Percentiles rank a stretch among this genome's conserved stretches.
Evolutionary conservation across 2,329 filamentous ascomycete species (phyloP).

Genomic region (Mycosphaerella arachidis): DNA sequence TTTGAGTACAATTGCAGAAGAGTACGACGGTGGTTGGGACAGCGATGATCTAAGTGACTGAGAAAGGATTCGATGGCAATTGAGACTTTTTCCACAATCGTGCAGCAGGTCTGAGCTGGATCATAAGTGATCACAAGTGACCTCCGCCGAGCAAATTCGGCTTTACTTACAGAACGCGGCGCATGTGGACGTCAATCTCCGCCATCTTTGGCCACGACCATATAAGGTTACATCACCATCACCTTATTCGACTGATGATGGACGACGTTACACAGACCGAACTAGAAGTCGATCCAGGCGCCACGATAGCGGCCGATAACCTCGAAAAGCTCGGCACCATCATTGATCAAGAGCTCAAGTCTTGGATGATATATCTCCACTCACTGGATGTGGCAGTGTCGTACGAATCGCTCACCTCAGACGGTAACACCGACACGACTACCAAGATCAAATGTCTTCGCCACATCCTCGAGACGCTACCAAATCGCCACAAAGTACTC

Average conservation of each 20-base stretch:
- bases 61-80: neutral
- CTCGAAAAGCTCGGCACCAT: neutral
- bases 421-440: neutral
- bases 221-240: neutral
- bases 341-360: conserved; percentile 3
- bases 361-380: conserved; percentile 2
- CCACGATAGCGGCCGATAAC: neutral
- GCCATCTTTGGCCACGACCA: neutral
- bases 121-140: neutral
- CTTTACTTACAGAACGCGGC: neutral
- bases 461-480: conserved; percentile 1
- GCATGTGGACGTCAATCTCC: neutral
- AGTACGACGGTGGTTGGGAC: conserved; percentile 79
- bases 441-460: neutral
- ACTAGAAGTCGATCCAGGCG: neutral
- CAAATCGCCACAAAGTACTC: conserved; percentile 1
- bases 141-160: neutral
- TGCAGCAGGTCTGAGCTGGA: neutral
- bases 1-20: conserved; percentile 76
- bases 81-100: neutral
- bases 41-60: conserved; percentile 62
- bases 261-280: neutral
- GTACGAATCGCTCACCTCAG: neutral
- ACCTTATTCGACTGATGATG: neutral
- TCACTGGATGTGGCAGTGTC: neutral